Evolutionary conservation across 1,284 basidiomycete species (phyloP), one percentile per base, ranked within the genome.

Genomic region (Tilletia setariae): DNA sequence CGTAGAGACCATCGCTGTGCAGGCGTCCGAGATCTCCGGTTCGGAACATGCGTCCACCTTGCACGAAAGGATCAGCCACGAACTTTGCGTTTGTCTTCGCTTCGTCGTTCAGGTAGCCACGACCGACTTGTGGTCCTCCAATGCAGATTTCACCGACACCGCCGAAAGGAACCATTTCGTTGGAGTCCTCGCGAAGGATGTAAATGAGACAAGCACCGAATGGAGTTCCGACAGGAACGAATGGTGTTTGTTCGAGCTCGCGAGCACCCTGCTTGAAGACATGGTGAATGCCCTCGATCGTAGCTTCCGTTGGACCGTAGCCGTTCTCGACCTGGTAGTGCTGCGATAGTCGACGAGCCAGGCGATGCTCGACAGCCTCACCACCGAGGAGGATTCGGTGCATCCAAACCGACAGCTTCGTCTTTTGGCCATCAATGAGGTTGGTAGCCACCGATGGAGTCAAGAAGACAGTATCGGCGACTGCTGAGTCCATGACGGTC

Each of bases 81-180:
- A n/a, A n/a, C n/a, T n/a, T n/a, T n/a, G n/a, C n/a, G n/a, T n/a
- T n/a, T n/a, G n/a, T n/a, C n/a, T n/a, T 32, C 19, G 30, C 64
- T 19, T 6, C 11, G 11, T 49, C 16, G 51, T 23, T 30, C 43
- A 79, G 62, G 63, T 80, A 80, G 61, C 76, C 76, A 13, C 63
- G 69, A 0, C 73, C 76, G 16, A 80, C 78, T 64, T 80, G 79
- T 11, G 67, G 63, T 4, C 79, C 79, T 21, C 70, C 72, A 49
- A 80, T n/a, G 44, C 51, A 28, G 13, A n/a, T 9, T 23, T 19
- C 25, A 23, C 51, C 51, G 21, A 19, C 43, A 19, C 43, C 43
- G 19, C 43, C 43, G 11, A 19, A 9, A 19, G 43, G 43, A 44
- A 44, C 43, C 43, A 19, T 19, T 56, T 56, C 19, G 13, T 56